Conservation (phyloP, 169 alveolate genomes). For the Cryptosporidium tyzzeri region DNA sequence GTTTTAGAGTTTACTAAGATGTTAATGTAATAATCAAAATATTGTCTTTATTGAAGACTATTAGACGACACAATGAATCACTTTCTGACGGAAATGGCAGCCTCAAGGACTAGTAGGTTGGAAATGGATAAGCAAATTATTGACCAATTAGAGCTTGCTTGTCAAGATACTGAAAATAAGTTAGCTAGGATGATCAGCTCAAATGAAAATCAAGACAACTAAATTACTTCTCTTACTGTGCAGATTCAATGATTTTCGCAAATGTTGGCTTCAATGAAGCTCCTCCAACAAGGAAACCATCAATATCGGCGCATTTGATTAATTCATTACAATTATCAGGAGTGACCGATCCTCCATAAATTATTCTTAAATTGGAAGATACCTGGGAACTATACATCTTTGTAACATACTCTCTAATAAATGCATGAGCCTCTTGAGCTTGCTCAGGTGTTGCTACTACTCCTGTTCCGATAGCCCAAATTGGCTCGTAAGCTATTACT, state of each 20-base stretch:
- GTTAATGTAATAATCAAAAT: no score
- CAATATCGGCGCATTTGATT: conserved; percentile 92
- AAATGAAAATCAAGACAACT: background rate
- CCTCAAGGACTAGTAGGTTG: conserved; percentile 6
- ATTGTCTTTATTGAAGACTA: background rate
- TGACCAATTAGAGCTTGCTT: conserved; percentile 57
- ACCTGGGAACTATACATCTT: background rate
- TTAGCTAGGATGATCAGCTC: conserved; percentile 21
- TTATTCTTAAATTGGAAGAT: conserved; percentile 84
- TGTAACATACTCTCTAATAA: conserved; percentile 48
- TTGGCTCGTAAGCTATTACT: conserved; percentile 99
- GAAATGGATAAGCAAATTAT: conserved; percentile 51
- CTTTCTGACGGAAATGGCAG: conserved; percentile 21
- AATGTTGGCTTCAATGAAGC: conserved; percentile 97
- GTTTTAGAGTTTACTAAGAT: background rate
- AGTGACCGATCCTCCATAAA: conserved; percentile 99
- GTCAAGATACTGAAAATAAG: conserved; percentile 58
- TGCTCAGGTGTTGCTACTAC: conserved; percentile 95
- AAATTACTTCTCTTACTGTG: conserved; percentile 27
- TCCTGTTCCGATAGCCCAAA: conserved; percentile 99
- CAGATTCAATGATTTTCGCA: conserved; percentile 91
- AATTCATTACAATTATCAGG: conserved; percentile 94
- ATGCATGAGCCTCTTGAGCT: conserved; percentile 95
- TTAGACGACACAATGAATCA: conserved; percentile 36
- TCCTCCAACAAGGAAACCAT: conserved; percentile 99